These are phyloP conservation scores for Hebeloma cylindrosporum DNA, from an alignment of 768 basidiomycete species.

Conservation along the genomic window DNA sequence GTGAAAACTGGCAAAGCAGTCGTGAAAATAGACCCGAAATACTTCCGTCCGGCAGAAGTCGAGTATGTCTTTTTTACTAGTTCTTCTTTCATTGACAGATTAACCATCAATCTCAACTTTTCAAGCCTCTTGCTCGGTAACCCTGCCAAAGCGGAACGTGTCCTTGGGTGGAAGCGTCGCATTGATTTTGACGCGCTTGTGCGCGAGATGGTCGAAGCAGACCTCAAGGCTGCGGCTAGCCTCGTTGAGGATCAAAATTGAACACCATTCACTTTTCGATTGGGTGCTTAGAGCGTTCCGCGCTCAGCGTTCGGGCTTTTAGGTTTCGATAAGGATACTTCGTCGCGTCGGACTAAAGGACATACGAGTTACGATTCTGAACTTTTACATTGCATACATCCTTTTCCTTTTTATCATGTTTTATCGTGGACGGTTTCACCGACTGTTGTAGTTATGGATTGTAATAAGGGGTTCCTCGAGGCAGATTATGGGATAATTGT, in stretches of 20 bases:
- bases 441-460: no score
- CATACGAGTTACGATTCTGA: no score
- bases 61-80: constrained; percentile 55
- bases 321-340: background rate
- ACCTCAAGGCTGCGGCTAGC: constrained; percentile 69
- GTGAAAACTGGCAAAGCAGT: constrained; percentile 65
- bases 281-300: no score
- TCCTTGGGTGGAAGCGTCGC: constrained; percentile 89
- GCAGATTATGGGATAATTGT: no score
- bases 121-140: constrained; percentile 79
- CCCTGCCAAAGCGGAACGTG: constrained; percentile 85
- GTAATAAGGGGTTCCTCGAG: no score
- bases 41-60: constrained; percentile 96
- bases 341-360: no score
- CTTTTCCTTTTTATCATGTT: no score
- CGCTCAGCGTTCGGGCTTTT: background rate
- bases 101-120: constrained; percentile 11
- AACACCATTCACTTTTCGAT: background rate
- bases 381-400: no score
- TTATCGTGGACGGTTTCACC: no score
- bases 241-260: constrained; percentile 86
- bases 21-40: constrained; percentile 82
- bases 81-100: background rate
- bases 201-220: constrained; percentile 87
- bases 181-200: constrained; percentile 84